These are phyloP conservation scores for Canna indica DNA, from an alignment of 176 grass and related monocot species.

Conservation along the genomic window DNA sequence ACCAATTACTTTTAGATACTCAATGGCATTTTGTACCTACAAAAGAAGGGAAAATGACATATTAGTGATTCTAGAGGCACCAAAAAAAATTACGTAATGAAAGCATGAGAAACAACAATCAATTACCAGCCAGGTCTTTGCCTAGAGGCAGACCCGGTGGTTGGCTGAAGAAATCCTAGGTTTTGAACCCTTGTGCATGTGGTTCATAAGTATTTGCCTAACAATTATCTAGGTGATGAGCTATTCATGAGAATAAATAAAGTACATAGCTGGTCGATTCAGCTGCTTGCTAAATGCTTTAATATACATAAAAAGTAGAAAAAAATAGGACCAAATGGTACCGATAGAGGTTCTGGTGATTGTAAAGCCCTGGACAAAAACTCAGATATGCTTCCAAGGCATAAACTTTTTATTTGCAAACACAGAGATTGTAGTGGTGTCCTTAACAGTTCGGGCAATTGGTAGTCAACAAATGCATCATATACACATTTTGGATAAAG, in stretches of 20 bases:
- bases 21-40: slow-evolving; percentile 97
- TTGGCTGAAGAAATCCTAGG: background rate
- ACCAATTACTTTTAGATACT: slow-evolving; percentile 94
- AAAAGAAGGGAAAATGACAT: background rate
- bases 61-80: background rate
- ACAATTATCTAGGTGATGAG: background rate
- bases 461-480: slow-evolving; percentile 86
- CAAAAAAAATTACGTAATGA: background rate
- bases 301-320: background rate
- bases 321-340: slow-evolving; percentile 15
- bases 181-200: background rate
- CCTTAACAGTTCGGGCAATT: slow-evolving; percentile 91
- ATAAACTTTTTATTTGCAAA: slow-evolving; percentile 98
- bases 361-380: slow-evolving; percentile 97
- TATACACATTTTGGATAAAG: slow-evolving; percentile 90
- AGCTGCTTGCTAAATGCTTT: background rate
- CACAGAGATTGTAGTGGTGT: slow-evolving; percentile 95
- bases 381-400: slow-evolving; percentile 84
- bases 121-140: background rate
- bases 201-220: background rate
- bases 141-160: background rate
- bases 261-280: background rate
- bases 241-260: background rate
- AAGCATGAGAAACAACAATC: background rate
- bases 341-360: slow-evolving; percentile 89